phyloP scores from a whole-genome alignment of 1,284 basidiomycete genomes.

The Exobasidium rhododendri region DNA sequence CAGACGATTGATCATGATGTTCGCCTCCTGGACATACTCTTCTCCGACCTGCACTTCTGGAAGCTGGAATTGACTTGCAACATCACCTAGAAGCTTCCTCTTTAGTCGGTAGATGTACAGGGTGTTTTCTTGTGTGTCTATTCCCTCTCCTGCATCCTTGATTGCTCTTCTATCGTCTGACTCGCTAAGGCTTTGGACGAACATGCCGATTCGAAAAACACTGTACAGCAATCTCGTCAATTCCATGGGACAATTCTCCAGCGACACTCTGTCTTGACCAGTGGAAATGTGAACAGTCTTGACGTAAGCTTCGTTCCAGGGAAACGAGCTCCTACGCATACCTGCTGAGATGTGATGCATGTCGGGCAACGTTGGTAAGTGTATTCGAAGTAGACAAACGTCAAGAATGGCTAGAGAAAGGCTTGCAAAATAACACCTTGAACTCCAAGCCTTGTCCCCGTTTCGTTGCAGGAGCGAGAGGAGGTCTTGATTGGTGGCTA shows the following conservation, averaged over 20 bases:
- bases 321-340: neutral
- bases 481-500: slow-evolving; percentile 15
- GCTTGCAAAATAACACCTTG: slow-evolving; percentile 15
- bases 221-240: neutral
- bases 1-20: neutral
- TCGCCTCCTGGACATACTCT: neutral
- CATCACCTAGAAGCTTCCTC: slow-evolving; percentile 4
- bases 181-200: neutral
- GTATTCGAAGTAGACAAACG: slow-evolving; percentile 13
- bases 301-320: neutral
- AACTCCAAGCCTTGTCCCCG: slow-evolving; percentile 1
- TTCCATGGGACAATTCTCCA: neutral
- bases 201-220: neutral
- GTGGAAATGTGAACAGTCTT: neutral
- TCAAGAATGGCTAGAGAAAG: slow-evolving; percentile 19
- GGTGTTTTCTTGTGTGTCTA: neutral
- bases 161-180: slow-evolving; percentile 7
- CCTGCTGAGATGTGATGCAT: neutral
- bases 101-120: neutral
- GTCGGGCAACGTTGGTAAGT: neutral
- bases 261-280: neutral
- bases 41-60: neutral
- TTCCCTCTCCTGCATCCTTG: slow-evolving; percentile 1
- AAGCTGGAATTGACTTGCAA: neutral
- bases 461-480: slow-evolving; percentile 3